Percentiles rank a stretch among this genome's conserved stretches.
Conservation (phyloP, 176 grass and related monocot species). For the Panicum miliaceum region DNA sequence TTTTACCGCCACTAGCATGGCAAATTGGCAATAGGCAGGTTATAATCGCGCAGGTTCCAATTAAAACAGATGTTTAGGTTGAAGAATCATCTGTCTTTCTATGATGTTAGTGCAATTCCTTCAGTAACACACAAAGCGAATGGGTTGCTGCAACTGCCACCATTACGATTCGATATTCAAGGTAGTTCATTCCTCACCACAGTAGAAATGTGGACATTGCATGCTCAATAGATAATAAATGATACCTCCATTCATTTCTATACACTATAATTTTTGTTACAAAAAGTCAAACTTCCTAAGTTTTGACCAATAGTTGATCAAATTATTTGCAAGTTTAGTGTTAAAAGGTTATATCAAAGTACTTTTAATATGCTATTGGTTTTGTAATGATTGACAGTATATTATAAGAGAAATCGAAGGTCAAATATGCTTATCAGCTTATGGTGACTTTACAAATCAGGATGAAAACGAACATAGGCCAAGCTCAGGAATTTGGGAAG, state of each 20-base stretch:
- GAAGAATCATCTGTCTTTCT: neutral
- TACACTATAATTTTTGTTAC: neutral
- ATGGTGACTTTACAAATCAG: neutral
- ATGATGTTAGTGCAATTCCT: neutral
- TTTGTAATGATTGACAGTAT: neutral
- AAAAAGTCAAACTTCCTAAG: neutral
- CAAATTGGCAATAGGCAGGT: neutral
- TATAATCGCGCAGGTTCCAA: neutral
- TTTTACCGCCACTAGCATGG: neutral
- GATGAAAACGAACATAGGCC: neutral
- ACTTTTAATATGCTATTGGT: neutral
- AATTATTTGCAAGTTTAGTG: neutral
- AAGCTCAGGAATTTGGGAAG: constrained; percentile 4
- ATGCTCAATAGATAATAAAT: neutral
- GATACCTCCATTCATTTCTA: neutral
- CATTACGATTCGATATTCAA: neutral
- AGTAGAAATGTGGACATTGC: neutral
- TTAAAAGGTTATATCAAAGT: neutral
- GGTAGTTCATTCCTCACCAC: neutral
- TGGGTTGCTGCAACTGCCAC: neutral
- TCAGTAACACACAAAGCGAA: neutral
- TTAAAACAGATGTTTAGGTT: neutral
- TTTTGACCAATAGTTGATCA: neutral
- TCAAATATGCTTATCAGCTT: neutral
- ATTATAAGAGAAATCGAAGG: neutral